Evolutionary conservation across 352 stramenopile species (phyloP).

Genomic region (Phytophthora aleatoria): DNA sequence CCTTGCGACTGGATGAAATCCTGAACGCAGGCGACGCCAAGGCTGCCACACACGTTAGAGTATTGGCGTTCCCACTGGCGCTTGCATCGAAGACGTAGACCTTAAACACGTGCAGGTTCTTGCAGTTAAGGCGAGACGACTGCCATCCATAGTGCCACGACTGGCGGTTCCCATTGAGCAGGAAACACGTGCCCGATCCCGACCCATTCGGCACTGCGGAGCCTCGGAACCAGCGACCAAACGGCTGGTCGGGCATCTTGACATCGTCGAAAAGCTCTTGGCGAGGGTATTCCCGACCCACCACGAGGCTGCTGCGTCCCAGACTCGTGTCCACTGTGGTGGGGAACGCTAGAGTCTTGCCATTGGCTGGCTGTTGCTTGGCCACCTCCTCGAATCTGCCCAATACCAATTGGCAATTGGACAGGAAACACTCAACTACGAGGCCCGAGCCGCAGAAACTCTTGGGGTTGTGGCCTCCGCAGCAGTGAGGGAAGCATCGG

Average conservation of each 20-base stretch:
- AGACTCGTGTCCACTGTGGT: slow-evolving; percentile 35
- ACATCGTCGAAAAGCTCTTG: slow-evolving; percentile 74
- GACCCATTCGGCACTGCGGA: slow-evolving; percentile 38
- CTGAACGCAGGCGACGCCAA: slow-evolving; percentile 71
- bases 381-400: slow-evolving; percentile 76
- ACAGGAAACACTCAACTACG: slow-evolving; percentile 66
- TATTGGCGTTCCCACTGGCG: slow-evolving; percentile 28
- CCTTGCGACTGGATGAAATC: slow-evolving; percentile 85
- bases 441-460: slow-evolving; percentile 85
- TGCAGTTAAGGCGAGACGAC: slow-evolving; percentile 84
- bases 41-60: slow-evolving; percentile 55
- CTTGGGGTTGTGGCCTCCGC: slow-evolving; percentile 82
- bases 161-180: slow-evolving; percentile 85
- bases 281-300: slow-evolving; percentile 56
- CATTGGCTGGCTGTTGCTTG: slow-evolving; percentile 34
- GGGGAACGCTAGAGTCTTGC: slow-evolving; percentile 14
- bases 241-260: slow-evolving; percentile 80
- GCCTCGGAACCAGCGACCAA: slow-evolving; percentile 76
- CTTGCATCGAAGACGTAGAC: slow-evolving; percentile 66
- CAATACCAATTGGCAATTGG: slow-evolving; percentile 65
- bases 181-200: slow-evolving; percentile 45
- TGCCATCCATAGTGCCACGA: slow-evolving; percentile 90
- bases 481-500: slow-evolving; percentile 86
- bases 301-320: slow-evolving; percentile 31
- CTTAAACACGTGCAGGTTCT: slow-evolving; percentile 84